Percentiles rank a stretch among this genome's conserved stretches.
Evolutionary conservation across 75 land plant species (phyloP).

Genomic region (Picea glauca): DNA sequence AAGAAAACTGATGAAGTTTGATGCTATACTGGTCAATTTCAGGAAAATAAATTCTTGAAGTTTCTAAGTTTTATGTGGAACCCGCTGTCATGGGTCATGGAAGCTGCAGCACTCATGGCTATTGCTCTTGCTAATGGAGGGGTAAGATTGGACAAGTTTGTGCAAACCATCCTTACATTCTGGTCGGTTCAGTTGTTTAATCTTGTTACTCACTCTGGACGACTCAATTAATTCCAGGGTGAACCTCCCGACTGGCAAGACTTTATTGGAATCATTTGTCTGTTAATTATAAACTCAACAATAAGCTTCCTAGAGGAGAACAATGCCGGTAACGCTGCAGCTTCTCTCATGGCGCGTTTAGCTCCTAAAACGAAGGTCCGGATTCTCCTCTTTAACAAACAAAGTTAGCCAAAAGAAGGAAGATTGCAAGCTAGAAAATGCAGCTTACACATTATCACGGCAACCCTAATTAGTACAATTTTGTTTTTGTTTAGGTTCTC

Average conservation of each 20-base stretch:
- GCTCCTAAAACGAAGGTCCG: constrained; percentile 76
- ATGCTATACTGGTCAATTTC: too few species aligned
- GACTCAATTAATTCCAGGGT: neutral
- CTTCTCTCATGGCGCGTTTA: constrained; percentile 56
- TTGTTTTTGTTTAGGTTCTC: constrained; percentile 17
- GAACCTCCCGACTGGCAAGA: too few species aligned
- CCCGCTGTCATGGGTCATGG: too few species aligned
- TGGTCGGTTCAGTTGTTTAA: neutral
- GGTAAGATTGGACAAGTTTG: constrained; percentile 18
- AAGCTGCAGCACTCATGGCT: constrained; percentile 71
- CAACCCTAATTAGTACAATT: neutral
- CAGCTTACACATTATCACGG: neutral
- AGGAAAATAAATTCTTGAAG: too few species aligned
- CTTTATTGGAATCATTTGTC: constrained; percentile 47
- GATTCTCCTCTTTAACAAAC: neutral
- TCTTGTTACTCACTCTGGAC: neutral
- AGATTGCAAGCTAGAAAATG: neutral
- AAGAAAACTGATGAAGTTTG: too few species aligned
- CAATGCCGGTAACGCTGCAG: constrained; percentile 69
- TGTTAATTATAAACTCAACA: constrained; percentile 70
- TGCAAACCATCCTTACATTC: neutral
- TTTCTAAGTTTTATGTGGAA: too few species aligned
- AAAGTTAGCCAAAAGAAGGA: neutral
- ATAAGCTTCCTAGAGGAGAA: constrained; percentile 87
- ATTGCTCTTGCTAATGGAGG: constrained; percentile 68